Evolutionary conservation across 2,329 filamentous ascomycete genomes (phyloP).

Genomic region (Fusarium hostae): DNA sequence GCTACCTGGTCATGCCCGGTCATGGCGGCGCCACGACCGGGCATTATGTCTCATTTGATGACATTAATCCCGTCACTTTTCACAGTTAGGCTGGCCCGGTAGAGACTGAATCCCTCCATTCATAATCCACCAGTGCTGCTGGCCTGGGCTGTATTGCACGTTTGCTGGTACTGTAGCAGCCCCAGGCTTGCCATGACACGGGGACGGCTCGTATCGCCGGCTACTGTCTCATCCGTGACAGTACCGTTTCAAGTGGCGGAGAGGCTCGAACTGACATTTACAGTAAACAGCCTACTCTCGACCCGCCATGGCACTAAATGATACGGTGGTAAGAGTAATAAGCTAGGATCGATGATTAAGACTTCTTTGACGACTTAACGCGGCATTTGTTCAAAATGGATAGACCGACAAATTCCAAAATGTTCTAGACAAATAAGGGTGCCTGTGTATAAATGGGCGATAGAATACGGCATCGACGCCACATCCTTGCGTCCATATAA

Average conservation of each 20-base stretch:
- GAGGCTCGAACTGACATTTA: neutral
- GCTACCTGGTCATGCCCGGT: neutral
- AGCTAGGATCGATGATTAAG: neutral
- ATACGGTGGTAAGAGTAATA: neutral
- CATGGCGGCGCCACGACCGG: neutral
- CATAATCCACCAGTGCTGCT: neutral
- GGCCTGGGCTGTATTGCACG: neutral
- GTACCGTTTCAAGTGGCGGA: neutral
- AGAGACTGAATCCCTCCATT: neutral
- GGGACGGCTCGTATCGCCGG: neutral
- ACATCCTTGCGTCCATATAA: neutral
- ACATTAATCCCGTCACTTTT: slow-evolving; percentile 2
- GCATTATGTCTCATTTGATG: neutral
- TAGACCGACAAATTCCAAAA: neutral
- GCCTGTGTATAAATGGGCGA: neutral
- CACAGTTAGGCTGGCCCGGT: neutral
- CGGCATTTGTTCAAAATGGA: neutral
- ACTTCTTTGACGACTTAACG: neutral
- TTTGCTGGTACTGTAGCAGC: neutral
- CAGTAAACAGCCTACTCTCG: neutral
- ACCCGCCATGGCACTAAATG: neutral
- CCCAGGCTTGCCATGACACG: neutral
- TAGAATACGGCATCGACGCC: neutral
- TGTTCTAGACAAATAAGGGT: neutral
- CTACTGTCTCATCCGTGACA: neutral